Evolutionary conservation across 176 grass and related monocot species (phyloP).

Genomic region (Aegilops speltoides): DNA sequence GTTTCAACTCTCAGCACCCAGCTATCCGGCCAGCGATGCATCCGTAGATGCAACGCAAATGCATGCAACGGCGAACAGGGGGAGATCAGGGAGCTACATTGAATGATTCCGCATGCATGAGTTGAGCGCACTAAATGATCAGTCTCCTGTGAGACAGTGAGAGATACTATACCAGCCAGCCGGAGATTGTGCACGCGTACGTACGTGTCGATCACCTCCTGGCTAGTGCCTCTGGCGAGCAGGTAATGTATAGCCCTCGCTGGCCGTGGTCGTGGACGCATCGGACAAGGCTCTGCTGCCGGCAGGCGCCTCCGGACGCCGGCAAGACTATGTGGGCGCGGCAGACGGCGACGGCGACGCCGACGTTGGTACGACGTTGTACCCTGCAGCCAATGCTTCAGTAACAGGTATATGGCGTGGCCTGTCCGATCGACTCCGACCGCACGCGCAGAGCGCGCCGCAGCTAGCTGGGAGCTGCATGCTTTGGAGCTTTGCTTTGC

Average conservation of each 20-base stretch:
- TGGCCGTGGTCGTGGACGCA: background rate
- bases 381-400: background rate
- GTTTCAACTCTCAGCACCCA: background rate
- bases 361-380: background rate
- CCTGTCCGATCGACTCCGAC: background rate
- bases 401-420: background rate
- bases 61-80: background rate
- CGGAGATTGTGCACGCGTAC: background rate
- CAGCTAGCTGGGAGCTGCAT: no score
- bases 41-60: background rate
- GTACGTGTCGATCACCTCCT: background rate
- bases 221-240: background rate
- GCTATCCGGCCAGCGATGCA: background rate
- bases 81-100: background rate
- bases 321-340: background rate
- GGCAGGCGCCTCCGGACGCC: background rate
- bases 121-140: background rate
- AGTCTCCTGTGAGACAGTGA: background rate
- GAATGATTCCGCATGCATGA: background rate
- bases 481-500: no score
- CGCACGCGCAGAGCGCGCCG: background rate
- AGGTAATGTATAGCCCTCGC: background rate
- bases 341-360: background rate
- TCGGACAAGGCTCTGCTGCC: conserved; percentile 2
- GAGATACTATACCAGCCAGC: background rate